A percentile compares a stretch with the other conserved stretches of the same genome.
phyloP scores from a whole-genome alignment of 345 rosid genomes.

The Carallia brachiata region DNA sequence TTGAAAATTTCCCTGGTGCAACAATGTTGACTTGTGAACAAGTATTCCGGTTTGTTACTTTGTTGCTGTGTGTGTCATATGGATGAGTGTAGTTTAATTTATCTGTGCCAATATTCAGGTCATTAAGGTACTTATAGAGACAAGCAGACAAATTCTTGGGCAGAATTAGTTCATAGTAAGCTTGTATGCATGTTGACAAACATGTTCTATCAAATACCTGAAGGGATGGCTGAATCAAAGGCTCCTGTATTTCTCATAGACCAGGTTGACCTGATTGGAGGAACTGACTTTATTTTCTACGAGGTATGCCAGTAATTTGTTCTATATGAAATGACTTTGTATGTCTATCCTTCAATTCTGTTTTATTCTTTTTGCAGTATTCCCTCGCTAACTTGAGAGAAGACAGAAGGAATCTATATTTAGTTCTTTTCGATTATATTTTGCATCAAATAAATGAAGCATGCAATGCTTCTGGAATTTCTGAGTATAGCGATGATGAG shows the following conservation, averaged over 20 bases:
- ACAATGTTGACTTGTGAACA: too few relatives aligned
- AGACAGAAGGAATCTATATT: constrained; percentile 81
- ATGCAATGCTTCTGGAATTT: constrained; percentile 69
- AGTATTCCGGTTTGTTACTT: not conserved
- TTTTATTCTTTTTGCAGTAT: constrained; percentile 57
- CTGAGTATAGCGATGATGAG: constrained; percentile 84
- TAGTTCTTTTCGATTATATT: constrained; percentile 84
- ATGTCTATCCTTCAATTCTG: not conserved
- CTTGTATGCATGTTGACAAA: constrained; percentile 83
- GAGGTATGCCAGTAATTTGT: constrained; percentile 54
- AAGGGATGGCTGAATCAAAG: constrained; percentile 37
- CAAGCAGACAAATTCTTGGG: constrained; percentile 90
- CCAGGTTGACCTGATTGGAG: constrained; percentile 93
- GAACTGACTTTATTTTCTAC: constrained; percentile 80
- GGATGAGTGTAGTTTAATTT: not conserved
- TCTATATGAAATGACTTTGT: too few relatives aligned
- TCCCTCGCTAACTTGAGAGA: constrained; percentile 79
- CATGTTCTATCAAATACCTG: constrained; percentile 80
- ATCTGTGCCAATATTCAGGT: constrained; percentile 49
- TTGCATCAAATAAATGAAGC: constrained; percentile 84
- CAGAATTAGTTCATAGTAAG: constrained; percentile 93
- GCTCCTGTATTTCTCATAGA: constrained; percentile 63
- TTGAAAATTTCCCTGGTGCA: not conserved
- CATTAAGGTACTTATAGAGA: constrained; percentile 66
- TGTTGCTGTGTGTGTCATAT: not conserved